phyloP scores from a whole-genome alignment of 805 yeast species.

The Cyberlindnera amylophila region DNA sequence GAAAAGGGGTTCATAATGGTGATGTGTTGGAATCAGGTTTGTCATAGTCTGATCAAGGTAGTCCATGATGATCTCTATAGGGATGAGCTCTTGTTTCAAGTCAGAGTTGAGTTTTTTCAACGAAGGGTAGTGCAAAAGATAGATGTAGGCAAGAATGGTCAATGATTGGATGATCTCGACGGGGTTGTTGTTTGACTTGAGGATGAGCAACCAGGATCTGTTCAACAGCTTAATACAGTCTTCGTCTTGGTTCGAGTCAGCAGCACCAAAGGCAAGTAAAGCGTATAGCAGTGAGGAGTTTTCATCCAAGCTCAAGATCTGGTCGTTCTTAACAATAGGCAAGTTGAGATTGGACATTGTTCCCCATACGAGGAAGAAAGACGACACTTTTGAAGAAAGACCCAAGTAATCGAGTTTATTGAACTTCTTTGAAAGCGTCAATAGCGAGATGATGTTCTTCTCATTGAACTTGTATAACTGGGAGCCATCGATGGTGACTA shows the following conservation, averaged over 20 bases:
- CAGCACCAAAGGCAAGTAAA: slow-evolving; percentile 44
- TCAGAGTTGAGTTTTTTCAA: slow-evolving; percentile 17
- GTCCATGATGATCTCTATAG: slow-evolving; percentile 44
- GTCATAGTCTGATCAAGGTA: slow-evolving; percentile 41
- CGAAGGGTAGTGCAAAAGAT: slow-evolving; percentile 33
- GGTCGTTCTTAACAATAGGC: slow-evolving; percentile 22
- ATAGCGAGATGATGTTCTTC: slow-evolving; percentile 31
- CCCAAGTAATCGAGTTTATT: slow-evolving; percentile 3
- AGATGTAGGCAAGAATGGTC: slow-evolving; percentile 40
- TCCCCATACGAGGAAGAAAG: slow-evolving; percentile 24
- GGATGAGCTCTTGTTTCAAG: slow-evolving; percentile 25
- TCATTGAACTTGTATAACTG: slow-evolving; percentile 20
- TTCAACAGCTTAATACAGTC: slow-evolving; percentile 38
- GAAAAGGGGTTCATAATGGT: slow-evolving; percentile 13
- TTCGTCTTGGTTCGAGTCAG: slow-evolving; percentile 31
- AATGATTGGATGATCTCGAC: slow-evolving; percentile 42
- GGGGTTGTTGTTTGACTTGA: slow-evolving; percentile 20
- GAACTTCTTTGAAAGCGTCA: slow-evolving; percentile 31
- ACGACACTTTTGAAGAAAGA: slow-evolving; percentile 21
- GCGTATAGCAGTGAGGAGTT: slow-evolving; percentile 41
- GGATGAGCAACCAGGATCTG: slow-evolving; percentile 40
- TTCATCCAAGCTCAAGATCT: slow-evolving; percentile 19
- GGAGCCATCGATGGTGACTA: slow-evolving; percentile 3
- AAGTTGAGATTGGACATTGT: slow-evolving; percentile 30
- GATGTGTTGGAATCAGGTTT: slow-evolving; percentile 26